Conservation (phyloP, 495 filamentous ascomycete species). For the Neurospora sp. region DNA sequence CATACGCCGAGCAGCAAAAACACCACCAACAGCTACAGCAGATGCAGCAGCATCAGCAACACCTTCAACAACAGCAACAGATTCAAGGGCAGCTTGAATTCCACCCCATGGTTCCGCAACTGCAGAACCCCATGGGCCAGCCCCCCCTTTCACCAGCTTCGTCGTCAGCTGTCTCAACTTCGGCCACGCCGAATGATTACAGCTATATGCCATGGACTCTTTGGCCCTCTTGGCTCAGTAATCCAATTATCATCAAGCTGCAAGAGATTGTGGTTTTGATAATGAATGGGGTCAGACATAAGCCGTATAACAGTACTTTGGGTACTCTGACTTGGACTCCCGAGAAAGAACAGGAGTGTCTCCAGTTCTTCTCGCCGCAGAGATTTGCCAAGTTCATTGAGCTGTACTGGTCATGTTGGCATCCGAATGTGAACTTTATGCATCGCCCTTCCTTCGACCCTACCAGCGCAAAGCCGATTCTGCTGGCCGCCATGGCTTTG, state of each 20-base stretch:
- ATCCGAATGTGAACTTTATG: conserved; percentile 20
- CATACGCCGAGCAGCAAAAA: conserved; percentile 10
- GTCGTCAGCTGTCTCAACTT: background rate
- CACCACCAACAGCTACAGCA: background rate
- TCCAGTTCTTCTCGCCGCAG: conserved; percentile 19
- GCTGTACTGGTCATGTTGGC: conserved; percentile 24
- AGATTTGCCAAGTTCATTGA: conserved; percentile 21
- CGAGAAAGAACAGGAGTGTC: conserved; percentile 16
- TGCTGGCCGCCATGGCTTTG: conserved; percentile 20
- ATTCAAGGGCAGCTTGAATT: background rate
- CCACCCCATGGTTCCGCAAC: background rate
- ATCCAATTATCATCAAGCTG: conserved; percentile 16
- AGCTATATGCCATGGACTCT: conserved; percentile 1
- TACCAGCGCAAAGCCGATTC: conserved; percentile 9
- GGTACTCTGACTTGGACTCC: conserved; percentile 15
- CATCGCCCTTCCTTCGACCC: conserved; percentile 21
- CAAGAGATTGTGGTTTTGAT: conserved; percentile 18
- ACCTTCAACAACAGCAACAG: background rate
- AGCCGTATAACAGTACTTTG: conserved; percentile 18
- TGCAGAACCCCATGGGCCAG: background rate
- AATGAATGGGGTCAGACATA: conserved; percentile 14
- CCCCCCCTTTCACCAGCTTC: background rate
- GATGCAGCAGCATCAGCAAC: background rate
- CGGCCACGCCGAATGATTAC: background rate
- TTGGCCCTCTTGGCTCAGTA: conserved; percentile 14